Evolutionary conservation across 2,329 filamentous ascomycete genomes (phyloP).

Genomic region (Penicillium olsonii): DNA sequence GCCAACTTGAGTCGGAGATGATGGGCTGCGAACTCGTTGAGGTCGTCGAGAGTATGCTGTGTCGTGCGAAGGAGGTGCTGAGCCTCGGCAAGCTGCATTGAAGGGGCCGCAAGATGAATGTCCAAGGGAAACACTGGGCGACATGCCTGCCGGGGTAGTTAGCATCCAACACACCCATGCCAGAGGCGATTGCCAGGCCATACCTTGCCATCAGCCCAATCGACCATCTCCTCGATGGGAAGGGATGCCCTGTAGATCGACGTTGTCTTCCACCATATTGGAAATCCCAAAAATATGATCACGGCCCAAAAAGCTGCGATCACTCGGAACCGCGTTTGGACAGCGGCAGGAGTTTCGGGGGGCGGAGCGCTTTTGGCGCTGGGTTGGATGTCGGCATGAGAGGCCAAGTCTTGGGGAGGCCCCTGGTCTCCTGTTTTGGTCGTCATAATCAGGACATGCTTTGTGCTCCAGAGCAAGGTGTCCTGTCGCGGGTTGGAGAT

Average conservation of each 20-base stretch:
- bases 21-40: slow-evolving; percentile 83
- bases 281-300: slow-evolving; percentile 78
- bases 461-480: slow-evolving; percentile 19
- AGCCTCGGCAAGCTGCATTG: slow-evolving; percentile 66
- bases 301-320: slow-evolving; percentile 90
- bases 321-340: slow-evolving; percentile 70
- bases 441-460: slow-evolving; percentile 40
- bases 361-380: slow-evolving; percentile 59
- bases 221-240: slow-evolving; percentile 81
- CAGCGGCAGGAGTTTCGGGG: slow-evolving; percentile 71
- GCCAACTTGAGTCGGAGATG: slow-evolving; percentile 72
- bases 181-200: background rate
- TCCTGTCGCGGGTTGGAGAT: slow-evolving; percentile 11
- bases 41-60: slow-evolving; percentile 81
- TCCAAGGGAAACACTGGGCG: slow-evolving; percentile 83
- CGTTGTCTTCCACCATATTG: slow-evolving; percentile 95
- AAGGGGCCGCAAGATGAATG: slow-evolving; percentile 72
- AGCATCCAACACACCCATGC: slow-evolving; percentile 1
- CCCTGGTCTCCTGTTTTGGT: slow-evolving; percentile 34
- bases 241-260: slow-evolving; percentile 84
- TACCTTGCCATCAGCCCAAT: slow-evolving; percentile 90
- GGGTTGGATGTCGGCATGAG: slow-evolving; percentile 18
- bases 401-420: slow-evolving; percentile 27
- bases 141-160: slow-evolving; percentile 64
- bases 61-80: slow-evolving; percentile 75